Evolutionary conservation across 805 yeast species (phyloP).

Genomic region (Priceomyces melissophilus): DNA sequence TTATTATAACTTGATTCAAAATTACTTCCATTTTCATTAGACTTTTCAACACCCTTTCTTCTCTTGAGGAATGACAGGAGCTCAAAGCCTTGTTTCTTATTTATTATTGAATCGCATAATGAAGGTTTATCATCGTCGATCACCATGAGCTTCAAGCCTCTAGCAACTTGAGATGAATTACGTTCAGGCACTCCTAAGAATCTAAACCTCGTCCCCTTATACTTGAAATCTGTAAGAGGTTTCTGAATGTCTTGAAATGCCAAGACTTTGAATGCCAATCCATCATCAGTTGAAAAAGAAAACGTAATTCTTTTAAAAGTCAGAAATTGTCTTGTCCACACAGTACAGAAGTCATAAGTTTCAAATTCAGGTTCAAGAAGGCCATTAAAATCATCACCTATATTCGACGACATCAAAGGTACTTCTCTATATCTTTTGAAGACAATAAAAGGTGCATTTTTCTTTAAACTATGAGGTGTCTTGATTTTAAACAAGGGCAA

Average conservation of each 20-base stretch:
- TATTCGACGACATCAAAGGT: conserved; percentile 19
- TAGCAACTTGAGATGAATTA: conserved; percentile 27
- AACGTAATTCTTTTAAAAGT: conserved; percentile 25
- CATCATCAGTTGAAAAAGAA: conserved; percentile 21
- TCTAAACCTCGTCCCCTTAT: conserved; percentile 35
- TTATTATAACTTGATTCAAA: conserved; percentile 4
- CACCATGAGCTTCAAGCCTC: conserved; percentile 29
- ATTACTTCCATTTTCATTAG: background rate
- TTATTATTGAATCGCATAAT: conserved; percentile 31
- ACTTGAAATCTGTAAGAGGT: conserved; percentile 39
- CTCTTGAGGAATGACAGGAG: conserved; percentile 16
- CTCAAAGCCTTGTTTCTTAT: conserved; percentile 26
- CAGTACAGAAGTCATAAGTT: conserved; percentile 32
- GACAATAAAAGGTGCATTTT: conserved; percentile 31
- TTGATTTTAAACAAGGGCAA: conserved; percentile 34
- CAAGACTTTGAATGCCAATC: conserved; percentile 20
- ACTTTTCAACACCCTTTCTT: conserved; percentile 2
- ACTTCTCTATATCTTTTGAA: conserved; percentile 30
- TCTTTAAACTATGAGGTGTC: conserved; percentile 34
- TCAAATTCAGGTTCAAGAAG: conserved; percentile 19
- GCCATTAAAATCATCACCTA: conserved; percentile 8
- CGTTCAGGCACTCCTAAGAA: conserved; percentile 34
- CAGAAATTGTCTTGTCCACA: conserved; percentile 25
- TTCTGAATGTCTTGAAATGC: conserved; percentile 33
- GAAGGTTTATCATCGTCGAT: conserved; percentile 34